phyloP scores from a whole-genome alignment of 169 alveolate genomes.

The Eimeria falciformis region DNA sequence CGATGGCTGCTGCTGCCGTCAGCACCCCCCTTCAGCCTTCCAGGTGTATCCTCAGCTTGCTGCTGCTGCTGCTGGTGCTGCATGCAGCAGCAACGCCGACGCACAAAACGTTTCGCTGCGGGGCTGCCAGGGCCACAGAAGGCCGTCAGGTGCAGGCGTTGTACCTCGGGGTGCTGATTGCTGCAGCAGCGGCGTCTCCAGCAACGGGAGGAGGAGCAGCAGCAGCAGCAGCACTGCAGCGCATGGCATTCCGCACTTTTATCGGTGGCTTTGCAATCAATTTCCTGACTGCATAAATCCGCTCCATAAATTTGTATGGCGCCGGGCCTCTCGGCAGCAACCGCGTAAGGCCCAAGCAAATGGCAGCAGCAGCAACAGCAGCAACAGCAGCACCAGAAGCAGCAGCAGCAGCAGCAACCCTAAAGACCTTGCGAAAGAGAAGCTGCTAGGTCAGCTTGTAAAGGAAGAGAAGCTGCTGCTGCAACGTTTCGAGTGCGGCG shows the following conservation, averaged over 20 bases:
- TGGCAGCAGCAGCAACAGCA: conserved; percentile 43
- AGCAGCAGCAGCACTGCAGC: conserved; percentile 55
- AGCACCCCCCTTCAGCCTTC: neutral
- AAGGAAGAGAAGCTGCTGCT: conserved; percentile 47
- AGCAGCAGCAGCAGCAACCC: neutral
- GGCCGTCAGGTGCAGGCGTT: too few relatives aligned
- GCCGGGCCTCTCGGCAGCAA: neutral
- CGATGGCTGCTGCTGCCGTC: conserved; percentile 4
- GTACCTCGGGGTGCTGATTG: too few relatives aligned
- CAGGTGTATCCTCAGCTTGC: neutral
- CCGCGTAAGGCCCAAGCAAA: neutral
- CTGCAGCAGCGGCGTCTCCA: neutral
- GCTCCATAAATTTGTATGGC: conserved; percentile 16
- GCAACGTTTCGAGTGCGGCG: neutral
- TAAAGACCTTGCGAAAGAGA: neutral
- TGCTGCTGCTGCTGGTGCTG: conserved; percentile 5
- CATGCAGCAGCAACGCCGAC: conserved; percentile 11
- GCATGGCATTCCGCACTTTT: conserved; percentile 65
- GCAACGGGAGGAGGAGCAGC: conserved; percentile 25
- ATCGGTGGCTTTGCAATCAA: conserved; percentile 72
- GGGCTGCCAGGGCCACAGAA: neutral
- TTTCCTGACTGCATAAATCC: conserved; percentile 52
- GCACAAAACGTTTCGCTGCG: neutral
- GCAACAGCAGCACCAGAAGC: conserved; percentile 1
- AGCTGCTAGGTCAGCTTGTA: conserved; percentile 20